Conservation (phyloP, 805 yeast species). For the Sugiyamaella floridensis region DNA sequence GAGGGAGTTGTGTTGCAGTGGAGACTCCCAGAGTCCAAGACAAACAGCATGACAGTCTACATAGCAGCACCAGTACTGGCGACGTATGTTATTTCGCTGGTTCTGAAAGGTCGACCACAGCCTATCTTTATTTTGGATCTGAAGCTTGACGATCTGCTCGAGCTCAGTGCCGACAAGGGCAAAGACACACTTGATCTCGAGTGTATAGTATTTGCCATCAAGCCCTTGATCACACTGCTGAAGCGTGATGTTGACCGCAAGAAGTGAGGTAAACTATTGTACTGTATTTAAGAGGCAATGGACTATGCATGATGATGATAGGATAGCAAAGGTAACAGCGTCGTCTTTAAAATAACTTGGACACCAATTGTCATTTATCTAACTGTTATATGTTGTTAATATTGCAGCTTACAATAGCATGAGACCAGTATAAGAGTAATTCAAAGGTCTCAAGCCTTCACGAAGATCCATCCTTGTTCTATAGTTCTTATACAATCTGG, state of each 20-base stretch:
- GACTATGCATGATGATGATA: too few relatives aligned
- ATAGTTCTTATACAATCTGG: too few relatives aligned
- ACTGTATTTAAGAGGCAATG: background rate
- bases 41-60: constrained; percentile 20
- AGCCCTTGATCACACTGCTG: constrained; percentile 21
- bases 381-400: too few relatives aligned
- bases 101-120: constrained; percentile 26
- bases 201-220: constrained; percentile 25
- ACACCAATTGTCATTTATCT: too few relatives aligned
- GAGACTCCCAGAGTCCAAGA: constrained; percentile 23
- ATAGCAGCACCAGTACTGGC: constrained; percentile 29
- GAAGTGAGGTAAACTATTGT: background rate
- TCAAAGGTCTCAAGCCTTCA: too few relatives aligned
- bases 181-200: constrained; percentile 25
- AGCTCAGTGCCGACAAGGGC: constrained; percentile 21
- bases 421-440: too few relatives aligned
- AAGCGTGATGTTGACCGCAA: constrained; percentile 21
- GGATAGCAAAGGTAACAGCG: too few relatives aligned
- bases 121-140: constrained; percentile 28
- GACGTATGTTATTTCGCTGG: constrained; percentile 27
- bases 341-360: too few relatives aligned
- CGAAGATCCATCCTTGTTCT: too few relatives aligned
- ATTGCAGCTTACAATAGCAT: too few relatives aligned
- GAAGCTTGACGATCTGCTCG: constrained; percentile 31
- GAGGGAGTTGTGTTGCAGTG: constrained; percentile 26